These are phyloP conservation scores for Austroboletus eburneus DNA, from an alignment of 768 basidiomycete species.

Conservation along the genomic window DNA sequence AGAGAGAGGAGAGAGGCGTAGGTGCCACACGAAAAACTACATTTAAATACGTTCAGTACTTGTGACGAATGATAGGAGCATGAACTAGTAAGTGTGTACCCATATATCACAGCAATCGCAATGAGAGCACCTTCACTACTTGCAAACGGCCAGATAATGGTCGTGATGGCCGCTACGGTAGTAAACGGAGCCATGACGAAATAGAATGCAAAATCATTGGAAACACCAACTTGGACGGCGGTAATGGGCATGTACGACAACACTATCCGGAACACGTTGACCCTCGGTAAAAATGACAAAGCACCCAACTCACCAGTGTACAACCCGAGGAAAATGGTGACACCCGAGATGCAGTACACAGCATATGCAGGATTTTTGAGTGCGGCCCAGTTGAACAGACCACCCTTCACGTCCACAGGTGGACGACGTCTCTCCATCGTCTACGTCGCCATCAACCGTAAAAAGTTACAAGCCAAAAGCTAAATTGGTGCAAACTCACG, in stretches of 20 bases:
- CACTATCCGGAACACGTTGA: slow-evolving; percentile 34
- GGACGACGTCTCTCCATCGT: slow-evolving; percentile 46
- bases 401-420: slow-evolving; percentile 48
- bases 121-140: slow-evolving; percentile 42
- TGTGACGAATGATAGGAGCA: background rate
- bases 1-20: slow-evolving; percentile 53
- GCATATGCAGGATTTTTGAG: slow-evolving; percentile 48
- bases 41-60: background rate
- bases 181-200: slow-evolving; percentile 65
- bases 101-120: slow-evolving; percentile 57
- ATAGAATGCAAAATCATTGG: slow-evolving; percentile 54
- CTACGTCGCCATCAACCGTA: slow-evolving; percentile 15
- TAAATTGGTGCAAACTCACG: slow-evolving; percentile 26
- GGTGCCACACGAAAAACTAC: slow-evolving; percentile 57
- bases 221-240: slow-evolving; percentile 47
- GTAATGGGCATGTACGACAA: slow-evolving; percentile 64
- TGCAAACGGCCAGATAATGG: slow-evolving; percentile 70
- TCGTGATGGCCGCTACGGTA: slow-evolving; percentile 49
- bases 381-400: slow-evolving; percentile 51
- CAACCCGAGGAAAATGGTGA: slow-evolving; percentile 60
- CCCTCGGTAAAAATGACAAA: background rate
- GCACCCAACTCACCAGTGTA: slow-evolving; percentile 49
- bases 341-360: slow-evolving; percentile 53
- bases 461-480: no score
- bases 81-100: no score